phyloP scores from a whole-genome alignment of 2,329 filamentous ascomycete species.

The Bipolaris gigantea region DNA sequence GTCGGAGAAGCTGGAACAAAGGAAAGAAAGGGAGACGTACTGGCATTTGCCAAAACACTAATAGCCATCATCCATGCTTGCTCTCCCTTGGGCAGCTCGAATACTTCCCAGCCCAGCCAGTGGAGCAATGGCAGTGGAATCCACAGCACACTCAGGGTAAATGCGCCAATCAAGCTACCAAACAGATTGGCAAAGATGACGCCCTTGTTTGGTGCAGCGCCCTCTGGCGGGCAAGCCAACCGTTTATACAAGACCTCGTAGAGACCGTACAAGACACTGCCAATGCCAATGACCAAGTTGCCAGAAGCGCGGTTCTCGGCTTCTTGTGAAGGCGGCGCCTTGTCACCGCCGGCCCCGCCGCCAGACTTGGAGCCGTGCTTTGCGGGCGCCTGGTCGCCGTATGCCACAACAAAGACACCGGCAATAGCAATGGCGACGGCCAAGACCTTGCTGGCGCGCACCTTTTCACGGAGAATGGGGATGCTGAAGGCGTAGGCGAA shows the following conservation, averaged over 20 bases:
- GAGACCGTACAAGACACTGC: conserved; percentile 89
- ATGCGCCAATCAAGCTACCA: conserved; percentile 80
- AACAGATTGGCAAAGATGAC: conserved; percentile 96
- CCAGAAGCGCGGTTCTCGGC: conserved; percentile 73
- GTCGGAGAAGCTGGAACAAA: background rate
- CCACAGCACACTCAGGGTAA: conserved; percentile 88
- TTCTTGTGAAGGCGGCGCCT: conserved; percentile 52
- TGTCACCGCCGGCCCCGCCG: conserved; percentile 56
- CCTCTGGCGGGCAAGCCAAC: conserved; percentile 88
- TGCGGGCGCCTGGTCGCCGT: conserved; percentile 68
- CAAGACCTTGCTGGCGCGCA: conserved; percentile 81
- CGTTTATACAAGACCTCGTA: conserved; percentile 98
- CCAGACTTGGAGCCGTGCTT: conserved; percentile 60
- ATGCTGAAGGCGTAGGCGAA: conserved; percentile 98
- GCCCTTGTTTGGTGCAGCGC: conserved; percentile 78
- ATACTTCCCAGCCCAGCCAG: conserved; percentile 74
- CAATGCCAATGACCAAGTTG: conserved; percentile 88
- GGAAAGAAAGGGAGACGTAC: conserved; percentile 47
- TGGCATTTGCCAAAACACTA: conserved; percentile 83
- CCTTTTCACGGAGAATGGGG: conserved; percentile 80
- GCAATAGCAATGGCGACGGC: conserved; percentile 84
- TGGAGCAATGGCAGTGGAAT: conserved; percentile 86
- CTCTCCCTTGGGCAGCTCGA: conserved; percentile 76
- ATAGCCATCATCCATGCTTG: conserved; percentile 79
- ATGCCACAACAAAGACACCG: conserved; percentile 92